Conservation (phyloP, 257 asterid species). For the Anisodus acutangulus region DNA sequence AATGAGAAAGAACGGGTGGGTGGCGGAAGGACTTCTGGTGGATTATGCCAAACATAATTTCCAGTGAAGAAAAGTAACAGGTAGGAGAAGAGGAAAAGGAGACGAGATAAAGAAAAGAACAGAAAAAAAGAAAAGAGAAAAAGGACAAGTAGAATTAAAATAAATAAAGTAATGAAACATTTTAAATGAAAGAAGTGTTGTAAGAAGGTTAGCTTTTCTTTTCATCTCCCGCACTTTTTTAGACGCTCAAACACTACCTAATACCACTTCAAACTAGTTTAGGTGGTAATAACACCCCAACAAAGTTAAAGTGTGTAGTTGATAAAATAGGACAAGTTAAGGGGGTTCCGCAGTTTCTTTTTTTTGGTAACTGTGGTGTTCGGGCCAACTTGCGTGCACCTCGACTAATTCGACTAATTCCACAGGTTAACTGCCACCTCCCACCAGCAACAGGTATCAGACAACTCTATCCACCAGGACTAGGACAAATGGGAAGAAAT, state of each 20-base stretch:
- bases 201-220: not conserved
- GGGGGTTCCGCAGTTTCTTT: too few relatives aligned
- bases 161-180: not conserved
- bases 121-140: not conserved
- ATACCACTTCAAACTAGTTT: not conserved
- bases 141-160: not conserved
- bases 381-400: too few relatives aligned
- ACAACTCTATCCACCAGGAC: too few relatives aligned
- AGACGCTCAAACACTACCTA: not conserved
- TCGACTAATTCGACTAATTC: too few relatives aligned
- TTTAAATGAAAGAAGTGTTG: not conserved
- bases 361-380: too few relatives aligned
- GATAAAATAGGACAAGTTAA: too few relatives aligned
- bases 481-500: too few relatives aligned
- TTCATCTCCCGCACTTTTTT: not conserved
- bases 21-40: not conserved
- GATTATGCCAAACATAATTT: constrained; percentile 7
- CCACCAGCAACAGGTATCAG: too few relatives aligned
- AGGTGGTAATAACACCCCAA: not conserved
- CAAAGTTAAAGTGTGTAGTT: too few relatives aligned
- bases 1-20: not conserved
- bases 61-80: not conserved
- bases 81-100: not conserved
- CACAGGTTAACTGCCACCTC: too few relatives aligned
- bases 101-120: not conserved